These are phyloP conservation scores for Omphalotus guepiniiformis DNA, from an alignment of 768 basidiomycete genomes.

Conservation along the genomic window DNA sequence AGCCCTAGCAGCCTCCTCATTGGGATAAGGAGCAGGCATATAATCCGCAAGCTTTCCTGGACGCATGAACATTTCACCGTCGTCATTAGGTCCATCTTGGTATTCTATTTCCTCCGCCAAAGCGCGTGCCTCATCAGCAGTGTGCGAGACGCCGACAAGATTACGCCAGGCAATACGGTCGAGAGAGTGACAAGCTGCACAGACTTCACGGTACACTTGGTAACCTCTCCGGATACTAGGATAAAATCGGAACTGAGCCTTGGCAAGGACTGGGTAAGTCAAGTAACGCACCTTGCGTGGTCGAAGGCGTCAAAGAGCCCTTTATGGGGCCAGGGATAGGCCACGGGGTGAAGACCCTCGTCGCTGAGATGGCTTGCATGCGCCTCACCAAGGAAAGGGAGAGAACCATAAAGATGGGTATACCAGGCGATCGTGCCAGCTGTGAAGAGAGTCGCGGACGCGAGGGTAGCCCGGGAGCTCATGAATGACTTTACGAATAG, in stretches of 20 bases:
- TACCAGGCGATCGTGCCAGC: constrained; percentile 96
- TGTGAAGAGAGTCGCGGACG: constrained; percentile 71
- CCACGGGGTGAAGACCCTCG: constrained; percentile 86
- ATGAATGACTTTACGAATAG: constrained; percentile 46
- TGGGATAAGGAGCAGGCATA: constrained; percentile 91
- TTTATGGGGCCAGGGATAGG: constrained; percentile 89
- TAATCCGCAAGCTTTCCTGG: constrained; percentile 99
- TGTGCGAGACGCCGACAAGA: constrained; percentile 96
- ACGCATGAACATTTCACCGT: constrained; percentile 98
- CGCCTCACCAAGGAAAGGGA: constrained; percentile 88
- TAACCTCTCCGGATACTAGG: constrained; percentile 90
- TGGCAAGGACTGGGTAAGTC: constrained; percentile 12
- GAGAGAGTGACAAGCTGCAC: constrained; percentile 97
- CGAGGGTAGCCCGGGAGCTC: constrained; percentile 69
- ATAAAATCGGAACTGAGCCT: constrained; percentile 10
- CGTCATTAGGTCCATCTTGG: constrained; percentile 88
- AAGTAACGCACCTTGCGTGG: constrained; percentile 77
- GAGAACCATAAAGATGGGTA: constrained; percentile 85
- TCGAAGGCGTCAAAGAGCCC: constrained; percentile 90
- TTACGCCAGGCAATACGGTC: constrained; percentile 99
- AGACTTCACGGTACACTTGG: constrained; percentile 98
- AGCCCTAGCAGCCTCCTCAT: constrained; percentile 95
- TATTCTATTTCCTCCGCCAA: constrained; percentile 99
- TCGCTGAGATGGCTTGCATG: constrained; percentile 92
- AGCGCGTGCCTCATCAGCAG: constrained; percentile 79